These are phyloP conservation scores for Pseudognaphalium luteoalbum DNA, from an alignment of 129 eudicot species.

Conservation along the genomic window DNA sequence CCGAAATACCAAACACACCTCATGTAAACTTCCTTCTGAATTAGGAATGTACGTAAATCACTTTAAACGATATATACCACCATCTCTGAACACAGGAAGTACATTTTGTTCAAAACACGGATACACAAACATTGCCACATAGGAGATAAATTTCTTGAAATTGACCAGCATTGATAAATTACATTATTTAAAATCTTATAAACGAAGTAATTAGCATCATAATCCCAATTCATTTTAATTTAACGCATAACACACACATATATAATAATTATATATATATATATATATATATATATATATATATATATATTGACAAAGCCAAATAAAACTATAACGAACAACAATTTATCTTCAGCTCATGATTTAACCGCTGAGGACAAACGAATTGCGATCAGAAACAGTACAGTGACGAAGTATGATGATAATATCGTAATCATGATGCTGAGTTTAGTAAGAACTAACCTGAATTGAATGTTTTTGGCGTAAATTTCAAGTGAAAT, in stretches of 20 bases:
- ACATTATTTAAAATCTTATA: slow-evolving; percentile 1
- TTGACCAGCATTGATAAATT: slow-evolving; percentile 10
- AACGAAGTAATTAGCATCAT: slow-evolving; percentile 2
- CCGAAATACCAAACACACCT: not conserved
- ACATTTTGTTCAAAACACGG: not conserved
- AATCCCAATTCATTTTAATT: slow-evolving; percentile 11
- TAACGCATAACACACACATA: not conserved
- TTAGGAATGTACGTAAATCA: not conserved
- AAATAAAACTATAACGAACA: not conserved
- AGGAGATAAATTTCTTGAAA: not conserved
- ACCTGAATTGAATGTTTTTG: slow-evolving; percentile 13
- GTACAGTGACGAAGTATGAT: slow-evolving; percentile 19
- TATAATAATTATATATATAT: not conserved
- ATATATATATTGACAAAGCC: not conserved
- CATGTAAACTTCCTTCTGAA: not conserved
- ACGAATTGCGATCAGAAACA: slow-evolving; percentile 15
- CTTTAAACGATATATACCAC: not conserved
- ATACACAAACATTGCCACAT: too few relatives aligned
- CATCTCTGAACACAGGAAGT: not conserved
- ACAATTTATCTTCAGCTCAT: not conserved
- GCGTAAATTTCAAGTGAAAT: slow-evolving; percentile 18
- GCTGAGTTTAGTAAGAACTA: not conserved
- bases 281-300: not conserved
- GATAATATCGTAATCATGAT: not conserved
- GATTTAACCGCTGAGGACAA: slow-evolving; percentile 8